These are phyloP conservation scores for Claviceps digitariae DNA, from an alignment of 2,329 filamentous ascomycete species.

Conservation along the genomic window DNA sequence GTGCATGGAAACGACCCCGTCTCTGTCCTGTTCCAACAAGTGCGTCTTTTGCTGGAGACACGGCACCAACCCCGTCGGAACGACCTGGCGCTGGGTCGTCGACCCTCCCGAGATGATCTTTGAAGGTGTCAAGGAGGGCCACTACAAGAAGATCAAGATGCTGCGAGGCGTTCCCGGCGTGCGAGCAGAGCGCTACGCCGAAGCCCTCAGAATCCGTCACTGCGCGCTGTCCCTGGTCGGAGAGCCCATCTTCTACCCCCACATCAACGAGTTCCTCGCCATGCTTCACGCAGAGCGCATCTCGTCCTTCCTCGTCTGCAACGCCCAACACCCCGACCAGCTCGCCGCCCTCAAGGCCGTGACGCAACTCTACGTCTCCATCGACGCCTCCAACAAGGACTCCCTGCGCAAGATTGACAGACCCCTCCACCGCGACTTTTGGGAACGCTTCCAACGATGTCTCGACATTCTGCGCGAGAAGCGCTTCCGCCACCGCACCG, in stretches of 20 bases:
- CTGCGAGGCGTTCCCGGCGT: slow-evolving; percentile 88
- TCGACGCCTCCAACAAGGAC: slow-evolving; percentile 85
- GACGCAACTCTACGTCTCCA: slow-evolving; percentile 91
- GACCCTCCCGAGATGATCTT: slow-evolving; percentile 87
- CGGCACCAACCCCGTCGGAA: slow-evolving; percentile 92
- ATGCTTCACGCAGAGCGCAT: slow-evolving; percentile 80
- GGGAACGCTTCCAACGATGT: slow-evolving; percentile 88
- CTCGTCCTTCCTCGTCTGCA: slow-evolving; percentile 91
- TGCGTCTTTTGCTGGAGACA: slow-evolving; percentile 99
- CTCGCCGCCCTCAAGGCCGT: slow-evolving; percentile 70
- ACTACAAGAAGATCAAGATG: slow-evolving; percentile 98
- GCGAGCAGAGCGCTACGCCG: slow-evolving; percentile 77
- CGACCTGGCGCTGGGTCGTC: slow-evolving; percentile 92
- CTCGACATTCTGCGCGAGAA: slow-evolving; percentile 78
- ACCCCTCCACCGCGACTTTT: slow-evolving; percentile 89
- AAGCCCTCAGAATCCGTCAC: slow-evolving; percentile 86
- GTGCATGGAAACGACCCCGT: slow-evolving; percentile 97
- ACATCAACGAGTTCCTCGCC: slow-evolving; percentile 82
- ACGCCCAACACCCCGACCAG: slow-evolving; percentile 90
- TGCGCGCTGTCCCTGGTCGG: slow-evolving; percentile 87
- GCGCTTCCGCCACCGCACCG: slow-evolving; percentile 76
- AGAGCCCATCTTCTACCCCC: slow-evolving; percentile 96
- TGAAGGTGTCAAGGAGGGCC: slow-evolving; percentile 73
- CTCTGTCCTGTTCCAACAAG: slow-evolving; percentile 92
- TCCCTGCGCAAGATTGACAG: slow-evolving; percentile 79